Percentiles rank a stretch among this genome's conserved stretches.
Conservation (phyloP, 2,329 filamentous ascomycete species). For the Epichloe brachyelytri region DNA sequence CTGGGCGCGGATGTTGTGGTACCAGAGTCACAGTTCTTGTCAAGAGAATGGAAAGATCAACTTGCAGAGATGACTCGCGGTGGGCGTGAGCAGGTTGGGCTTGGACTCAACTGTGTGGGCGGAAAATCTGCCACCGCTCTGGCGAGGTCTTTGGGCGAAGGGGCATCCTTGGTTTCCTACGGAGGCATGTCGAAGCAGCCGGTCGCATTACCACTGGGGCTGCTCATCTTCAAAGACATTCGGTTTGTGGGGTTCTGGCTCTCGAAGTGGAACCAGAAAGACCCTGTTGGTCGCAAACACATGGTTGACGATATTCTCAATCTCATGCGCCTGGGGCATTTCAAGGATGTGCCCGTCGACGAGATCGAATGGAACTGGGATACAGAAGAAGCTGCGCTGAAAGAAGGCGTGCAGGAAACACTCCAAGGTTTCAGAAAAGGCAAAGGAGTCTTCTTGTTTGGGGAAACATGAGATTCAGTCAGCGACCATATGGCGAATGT, state of each 20-base stretch:
- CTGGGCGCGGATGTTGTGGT: conserved; percentile 46
- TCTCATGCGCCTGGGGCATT: conserved; percentile 60
- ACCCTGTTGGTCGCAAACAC: conserved; percentile 59
- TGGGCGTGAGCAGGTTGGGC: conserved; percentile 56
- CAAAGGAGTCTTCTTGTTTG: conserved; percentile 83
- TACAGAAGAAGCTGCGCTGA: conserved; percentile 56
- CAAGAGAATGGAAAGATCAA: conserved; percentile 47
- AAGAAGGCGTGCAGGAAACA: conserved; percentile 67
- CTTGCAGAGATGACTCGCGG: conserved; percentile 55
- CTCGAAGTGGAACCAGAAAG: conserved; percentile 69
- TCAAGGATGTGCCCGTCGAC: conserved; percentile 73
- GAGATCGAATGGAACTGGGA: conserved; percentile 74
- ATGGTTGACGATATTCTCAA: conserved; percentile 79
- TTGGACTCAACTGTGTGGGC: conserved; percentile 89
- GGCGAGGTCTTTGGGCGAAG: conserved; percentile 57
- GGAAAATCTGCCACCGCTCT: conserved; percentile 71
- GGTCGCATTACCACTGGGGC: conserved; percentile 63
- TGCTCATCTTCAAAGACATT: conserved; percentile 89
- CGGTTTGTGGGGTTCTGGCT: conserved; percentile 92
- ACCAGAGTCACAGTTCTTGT: conserved; percentile 41
- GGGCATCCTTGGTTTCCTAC: conserved; percentile 77
- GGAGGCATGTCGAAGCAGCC: conserved; percentile 91
- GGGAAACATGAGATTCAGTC: conserved; percentile 33
- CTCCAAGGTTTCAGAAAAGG: conserved; percentile 73
- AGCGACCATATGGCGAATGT: too few relatives aligned